A percentile compares a stretch with the other conserved stretches of the same genome.
Conservation (phyloP, 2,329 filamentous ascomycete species). For the Trichoderma sp. region DNA sequence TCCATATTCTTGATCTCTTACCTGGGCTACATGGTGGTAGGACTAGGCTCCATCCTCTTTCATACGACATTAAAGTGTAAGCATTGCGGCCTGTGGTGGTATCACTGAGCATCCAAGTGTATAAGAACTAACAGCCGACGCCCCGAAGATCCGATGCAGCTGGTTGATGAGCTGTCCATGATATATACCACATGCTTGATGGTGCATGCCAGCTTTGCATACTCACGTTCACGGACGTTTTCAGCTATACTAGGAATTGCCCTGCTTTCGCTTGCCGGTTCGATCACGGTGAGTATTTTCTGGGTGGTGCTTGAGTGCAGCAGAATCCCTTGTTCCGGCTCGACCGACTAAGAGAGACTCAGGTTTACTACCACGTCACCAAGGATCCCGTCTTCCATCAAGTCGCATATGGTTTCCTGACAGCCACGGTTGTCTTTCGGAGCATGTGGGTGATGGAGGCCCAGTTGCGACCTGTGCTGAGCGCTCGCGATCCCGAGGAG, state of each 20-base stretch:
- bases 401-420: slow-evolving; percentile 73
- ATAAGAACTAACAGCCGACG: slow-evolving; percentile 10
- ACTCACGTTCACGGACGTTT: slow-evolving; percentile 57
- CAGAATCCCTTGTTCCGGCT: neutral
- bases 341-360: neutral
- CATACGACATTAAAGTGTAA: slow-evolving; percentile 59
- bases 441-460: slow-evolving; percentile 74
- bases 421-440: slow-evolving; percentile 68
- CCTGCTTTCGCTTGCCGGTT: slow-evolving; percentile 59
- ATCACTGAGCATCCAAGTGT: neutral
- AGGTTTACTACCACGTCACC: slow-evolving; percentile 70
- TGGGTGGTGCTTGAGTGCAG: neutral
- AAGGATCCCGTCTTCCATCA: slow-evolving; percentile 85
- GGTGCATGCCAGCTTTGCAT: slow-evolving; percentile 70
- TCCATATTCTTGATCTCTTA: slow-evolving; percentile 71
- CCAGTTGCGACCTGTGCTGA: slow-evolving; percentile 50
- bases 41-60: slow-evolving; percentile 59
- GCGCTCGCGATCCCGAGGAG: slow-evolving; percentile 52
- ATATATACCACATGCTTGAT: slow-evolving; percentile 62
- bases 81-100: slow-evolving; percentile 31
- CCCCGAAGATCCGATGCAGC: slow-evolving; percentile 57
- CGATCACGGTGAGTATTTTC: slow-evolving; percentile 67
- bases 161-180: slow-evolving; percentile 63
- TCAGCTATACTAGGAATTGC: slow-evolving; percentile 58
- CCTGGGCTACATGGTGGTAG: slow-evolving; percentile 56